Conservation (phyloP, 2,329 filamentous ascomycete genomes). For the Sporothrix variecibatus region DNA sequence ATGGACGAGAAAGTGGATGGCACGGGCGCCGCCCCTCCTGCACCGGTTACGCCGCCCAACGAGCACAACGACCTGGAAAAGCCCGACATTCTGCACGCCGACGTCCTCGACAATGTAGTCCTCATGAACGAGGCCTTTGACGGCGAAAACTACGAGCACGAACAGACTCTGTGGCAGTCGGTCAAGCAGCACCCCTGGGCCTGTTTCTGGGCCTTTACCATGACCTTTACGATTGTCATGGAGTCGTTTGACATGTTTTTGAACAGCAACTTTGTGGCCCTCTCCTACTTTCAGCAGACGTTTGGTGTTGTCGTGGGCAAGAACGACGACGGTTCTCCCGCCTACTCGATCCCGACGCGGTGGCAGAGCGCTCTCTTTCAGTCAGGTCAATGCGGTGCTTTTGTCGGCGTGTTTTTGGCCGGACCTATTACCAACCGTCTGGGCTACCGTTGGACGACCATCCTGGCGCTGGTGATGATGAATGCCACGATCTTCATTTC, state of each 20-base stretch:
- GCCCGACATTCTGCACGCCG: slow-evolving; percentile 55
- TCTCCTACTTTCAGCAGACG: slow-evolving; percentile 46
- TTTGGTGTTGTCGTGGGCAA: slow-evolving; percentile 47
- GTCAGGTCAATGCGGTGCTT: slow-evolving; percentile 58
- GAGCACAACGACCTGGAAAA: neutral
- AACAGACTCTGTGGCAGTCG: slow-evolving; percentile 40
- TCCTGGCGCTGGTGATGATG: slow-evolving; percentile 55
- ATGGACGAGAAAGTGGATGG: neutral
- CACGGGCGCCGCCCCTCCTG: neutral
- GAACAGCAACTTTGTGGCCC: slow-evolving; percentile 60
- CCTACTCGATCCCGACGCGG: slow-evolving; percentile 48
- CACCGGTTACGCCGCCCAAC: neutral
- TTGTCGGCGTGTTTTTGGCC: slow-evolving; percentile 60
- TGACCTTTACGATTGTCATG: slow-evolving; percentile 54
- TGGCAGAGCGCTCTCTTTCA: slow-evolving; percentile 62
- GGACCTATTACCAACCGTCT: slow-evolving; percentile 60
- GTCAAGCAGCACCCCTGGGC: slow-evolving; percentile 41
- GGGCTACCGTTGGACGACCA: slow-evolving; percentile 61
- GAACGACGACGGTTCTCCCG: slow-evolving; percentile 4
- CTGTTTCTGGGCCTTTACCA: slow-evolving; percentile 43
- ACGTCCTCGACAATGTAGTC: slow-evolving; percentile 49
- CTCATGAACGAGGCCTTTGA: slow-evolving; percentile 52
- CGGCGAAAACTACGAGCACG: slow-evolving; percentile 50
- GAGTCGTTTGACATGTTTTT: slow-evolving; percentile 65
- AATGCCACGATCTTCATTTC: slow-evolving; percentile 59